These are phyloP conservation scores for Candida piceae DNA, from an alignment of 805 yeast genomes.

Conservation along the genomic window DNA sequence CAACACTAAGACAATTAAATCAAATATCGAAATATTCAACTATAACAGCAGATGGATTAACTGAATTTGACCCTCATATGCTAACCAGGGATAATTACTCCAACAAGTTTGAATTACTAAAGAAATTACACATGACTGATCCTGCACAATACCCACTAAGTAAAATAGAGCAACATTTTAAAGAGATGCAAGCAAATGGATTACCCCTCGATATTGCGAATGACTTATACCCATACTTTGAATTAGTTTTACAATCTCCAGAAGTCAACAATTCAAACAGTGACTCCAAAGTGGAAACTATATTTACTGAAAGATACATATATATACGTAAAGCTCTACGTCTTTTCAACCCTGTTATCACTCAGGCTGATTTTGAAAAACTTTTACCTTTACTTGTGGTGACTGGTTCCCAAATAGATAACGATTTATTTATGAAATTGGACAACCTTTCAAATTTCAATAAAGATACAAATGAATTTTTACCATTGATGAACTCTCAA, in stretches of 20 bases:
- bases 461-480: background rate
- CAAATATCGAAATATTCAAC: background rate
- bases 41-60: background rate
- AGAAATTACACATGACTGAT: slow-evolving; percentile 17
- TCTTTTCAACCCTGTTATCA: slow-evolving; percentile 18
- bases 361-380: slow-evolving; percentile 13
- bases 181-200: slow-evolving; percentile 27
- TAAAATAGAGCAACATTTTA: slow-evolving; percentile 18
- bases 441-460: background rate
- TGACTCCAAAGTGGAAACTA: slow-evolving; percentile 4
- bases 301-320: slow-evolving; percentile 19
- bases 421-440: slow-evolving; percentile 17
- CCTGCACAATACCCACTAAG: slow-evolving; percentile 15
- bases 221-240: slow-evolving; percentile 18
- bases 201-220: slow-evolving; percentile 15
- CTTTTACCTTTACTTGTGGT: slow-evolving; percentile 22
- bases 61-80: slow-evolving; percentile 9
- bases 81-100: slow-evolving; percentile 13
- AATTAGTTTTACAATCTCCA: slow-evolving; percentile 23
- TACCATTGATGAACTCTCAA: slow-evolving; percentile 11
- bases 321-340: slow-evolving; percentile 14
- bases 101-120: slow-evolving; percentile 14
- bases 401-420: slow-evolving; percentile 26
- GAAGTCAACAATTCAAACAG: slow-evolving; percentile 16
- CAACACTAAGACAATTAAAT: slow-evolving; percentile 1